phyloP scores from a whole-genome alignment of 148 eudicot genomes.

The Rhododendron ovatum region DNA sequence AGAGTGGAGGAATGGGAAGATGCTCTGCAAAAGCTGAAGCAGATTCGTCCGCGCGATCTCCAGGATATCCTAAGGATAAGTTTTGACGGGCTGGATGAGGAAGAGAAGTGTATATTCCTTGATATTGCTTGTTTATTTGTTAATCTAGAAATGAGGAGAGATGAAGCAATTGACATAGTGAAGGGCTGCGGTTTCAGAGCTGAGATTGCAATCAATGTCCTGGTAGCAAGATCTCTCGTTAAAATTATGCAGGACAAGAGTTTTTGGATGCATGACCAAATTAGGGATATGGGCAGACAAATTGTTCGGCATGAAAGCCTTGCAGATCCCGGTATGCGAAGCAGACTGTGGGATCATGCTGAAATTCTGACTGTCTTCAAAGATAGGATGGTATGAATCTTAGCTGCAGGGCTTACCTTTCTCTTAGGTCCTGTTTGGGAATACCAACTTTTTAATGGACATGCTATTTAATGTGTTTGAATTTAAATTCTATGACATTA shows the following conservation, averaged over 20 bases:
- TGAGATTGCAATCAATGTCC: slow-evolving; percentile 34
- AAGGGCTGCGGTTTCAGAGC: slow-evolving; percentile 48
- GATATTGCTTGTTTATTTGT: slow-evolving; percentile 62
- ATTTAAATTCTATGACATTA: neutral
- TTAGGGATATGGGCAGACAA: slow-evolving; percentile 74
- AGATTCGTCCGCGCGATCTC: slow-evolving; percentile 31
- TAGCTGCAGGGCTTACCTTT: too few species aligned
- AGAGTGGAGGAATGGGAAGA: slow-evolving; percentile 44
- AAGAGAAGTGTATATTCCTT: slow-evolving; percentile 45
- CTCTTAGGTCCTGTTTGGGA: neutral
- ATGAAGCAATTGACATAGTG: slow-evolving; percentile 36
- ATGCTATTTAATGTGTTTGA: neutral
- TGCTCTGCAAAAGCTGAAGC: slow-evolving; percentile 27
- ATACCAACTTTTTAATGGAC: neutral
- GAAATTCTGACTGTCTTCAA: slow-evolving; percentile 29
- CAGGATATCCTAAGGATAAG: slow-evolving; percentile 49
- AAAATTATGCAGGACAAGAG: slow-evolving; percentile 19
- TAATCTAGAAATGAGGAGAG: slow-evolving; percentile 28
- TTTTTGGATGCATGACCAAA: slow-evolving; percentile 72
- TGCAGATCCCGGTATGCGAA: slow-evolving; percentile 28
- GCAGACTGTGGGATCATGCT: slow-evolving; percentile 50
- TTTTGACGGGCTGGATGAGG: slow-evolving; percentile 42
- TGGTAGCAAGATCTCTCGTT: slow-evolving; percentile 47
- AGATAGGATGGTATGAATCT: slow-evolving; percentile 29
- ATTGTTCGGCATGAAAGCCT: slow-evolving; percentile 32